Evolutionary conservation across 768 basidiomycete species (phyloP).

Genomic region (Trametes cubensis): DNA sequence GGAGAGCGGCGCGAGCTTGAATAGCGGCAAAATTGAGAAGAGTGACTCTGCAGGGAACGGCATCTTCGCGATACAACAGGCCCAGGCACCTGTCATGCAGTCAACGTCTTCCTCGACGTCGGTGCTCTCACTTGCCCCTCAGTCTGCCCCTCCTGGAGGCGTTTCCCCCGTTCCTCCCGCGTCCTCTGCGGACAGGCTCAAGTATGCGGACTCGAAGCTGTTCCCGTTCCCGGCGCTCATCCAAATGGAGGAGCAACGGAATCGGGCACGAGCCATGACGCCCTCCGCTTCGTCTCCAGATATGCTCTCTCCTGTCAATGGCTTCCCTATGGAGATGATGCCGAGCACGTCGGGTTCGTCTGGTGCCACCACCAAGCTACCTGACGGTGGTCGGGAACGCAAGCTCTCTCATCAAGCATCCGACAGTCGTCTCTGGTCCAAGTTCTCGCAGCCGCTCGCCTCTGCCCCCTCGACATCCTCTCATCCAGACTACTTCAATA

Average conservation of each 20-base stretch:
- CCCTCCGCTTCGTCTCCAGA: slow-evolving; percentile 54
- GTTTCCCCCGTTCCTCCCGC: slow-evolving; percentile 80
- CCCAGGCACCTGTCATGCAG: slow-evolving; percentile 46
- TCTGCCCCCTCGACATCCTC: slow-evolving; percentile 50
- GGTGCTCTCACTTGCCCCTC: slow-evolving; percentile 62
- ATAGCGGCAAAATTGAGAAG: slow-evolving; percentile 62
- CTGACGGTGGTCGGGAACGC: slow-evolving; percentile 58
- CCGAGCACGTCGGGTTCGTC: slow-evolving; percentile 50
- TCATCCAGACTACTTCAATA: slow-evolving; percentile 38
- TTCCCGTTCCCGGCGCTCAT: slow-evolving; percentile 90
- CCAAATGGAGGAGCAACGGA: slow-evolving; percentile 73
- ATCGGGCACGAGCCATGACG: slow-evolving; percentile 54
- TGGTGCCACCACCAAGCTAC: slow-evolving; percentile 48
- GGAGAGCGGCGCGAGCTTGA: slow-evolving; percentile 75
- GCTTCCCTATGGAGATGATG: slow-evolving; percentile 44
- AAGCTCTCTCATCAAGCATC: slow-evolving; percentile 70
- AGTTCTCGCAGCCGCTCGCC: slow-evolving; percentile 47
- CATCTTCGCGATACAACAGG: slow-evolving; percentile 41
- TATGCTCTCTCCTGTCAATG: slow-evolving; percentile 46
- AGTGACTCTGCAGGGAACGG: slow-evolving; percentile 32
- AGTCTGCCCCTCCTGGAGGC: slow-evolving; percentile 50
- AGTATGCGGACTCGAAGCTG: slow-evolving; percentile 78
- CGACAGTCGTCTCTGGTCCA: slow-evolving; percentile 64
- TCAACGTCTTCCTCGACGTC: slow-evolving; percentile 69
- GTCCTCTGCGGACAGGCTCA: slow-evolving; percentile 68